Percentiles rank a stretch among this genome's conserved stretches.
Conservation (phyloP, 768 basidiomycete genomes). For the Tubosaeta sp. region DNA sequence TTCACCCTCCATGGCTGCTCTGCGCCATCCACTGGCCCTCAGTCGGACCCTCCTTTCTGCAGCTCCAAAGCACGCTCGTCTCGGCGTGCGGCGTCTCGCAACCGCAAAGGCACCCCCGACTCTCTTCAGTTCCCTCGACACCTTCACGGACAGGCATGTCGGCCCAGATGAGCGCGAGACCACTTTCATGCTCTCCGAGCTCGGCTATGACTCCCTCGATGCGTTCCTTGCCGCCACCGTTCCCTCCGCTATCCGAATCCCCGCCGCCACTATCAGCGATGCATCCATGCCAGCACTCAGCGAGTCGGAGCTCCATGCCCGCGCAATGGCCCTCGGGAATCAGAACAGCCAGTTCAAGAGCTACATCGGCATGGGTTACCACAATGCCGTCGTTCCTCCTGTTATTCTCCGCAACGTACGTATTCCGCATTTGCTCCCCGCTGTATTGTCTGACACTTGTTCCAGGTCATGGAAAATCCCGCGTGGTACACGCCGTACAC, state of each 20-base stretch:
- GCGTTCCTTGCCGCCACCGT: conserved; percentile 82
- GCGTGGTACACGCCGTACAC: conserved; percentile 98
- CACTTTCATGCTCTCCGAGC: conserved; percentile 70
- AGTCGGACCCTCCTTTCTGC: conserved; percentile 16
- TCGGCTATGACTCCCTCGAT: conserved; percentile 88
- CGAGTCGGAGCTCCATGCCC: conserved; percentile 76
- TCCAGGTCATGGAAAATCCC: conserved; percentile 86
- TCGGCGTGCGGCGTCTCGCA: conserved; percentile 44
- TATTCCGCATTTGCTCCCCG: conserved; percentile 5
- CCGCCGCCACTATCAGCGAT: conserved; percentile 56
- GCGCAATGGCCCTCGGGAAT: conserved; percentile 72
- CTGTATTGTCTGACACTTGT: conserved; percentile 2
- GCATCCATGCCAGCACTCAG: conserved; percentile 70
- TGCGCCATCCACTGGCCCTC: conserved; percentile 25
- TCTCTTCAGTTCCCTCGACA: conserved; percentile 84
- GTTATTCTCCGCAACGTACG: conserved; percentile 89
- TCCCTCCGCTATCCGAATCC: conserved; percentile 74
- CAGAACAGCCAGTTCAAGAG: conserved; percentile 83
- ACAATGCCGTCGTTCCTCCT: conserved; percentile 91
- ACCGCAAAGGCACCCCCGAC: conserved; percentile 57
- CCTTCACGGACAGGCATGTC: conserved; percentile 86
- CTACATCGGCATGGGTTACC: conserved; percentile 99
- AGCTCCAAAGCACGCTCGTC: conserved; percentile 15
- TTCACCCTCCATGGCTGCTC: conserved; percentile 25
- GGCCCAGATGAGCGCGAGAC: conserved; percentile 86